Percentiles rank a stretch among this genome's conserved stretches.
Conservation (phyloP, 148 eudicot species). For the Silene uniflora region DNA sequence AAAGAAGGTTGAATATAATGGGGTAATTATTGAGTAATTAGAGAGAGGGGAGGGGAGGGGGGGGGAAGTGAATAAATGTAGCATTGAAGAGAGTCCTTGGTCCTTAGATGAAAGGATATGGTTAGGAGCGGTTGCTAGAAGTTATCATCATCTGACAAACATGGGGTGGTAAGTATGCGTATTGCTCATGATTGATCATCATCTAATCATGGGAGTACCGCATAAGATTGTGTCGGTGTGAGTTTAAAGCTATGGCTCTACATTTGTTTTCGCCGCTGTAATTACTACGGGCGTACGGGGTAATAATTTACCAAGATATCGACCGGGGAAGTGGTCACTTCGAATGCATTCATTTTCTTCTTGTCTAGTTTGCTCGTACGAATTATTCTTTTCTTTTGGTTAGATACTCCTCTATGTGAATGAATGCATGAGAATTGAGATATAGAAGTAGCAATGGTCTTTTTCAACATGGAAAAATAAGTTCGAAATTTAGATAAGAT, state of each 20-base stretch:
- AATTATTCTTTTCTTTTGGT: no score
- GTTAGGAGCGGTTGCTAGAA: conserved; percentile 3
- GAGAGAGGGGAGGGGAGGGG: neutral
- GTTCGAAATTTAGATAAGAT: no score
- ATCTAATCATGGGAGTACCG: neutral
- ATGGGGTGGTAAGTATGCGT: neutral
- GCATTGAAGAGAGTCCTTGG: neutral
- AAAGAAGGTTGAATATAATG: no score
- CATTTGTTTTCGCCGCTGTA: neutral
- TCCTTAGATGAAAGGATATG: neutral
- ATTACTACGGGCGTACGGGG: neutral
- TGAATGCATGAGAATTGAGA: no score
- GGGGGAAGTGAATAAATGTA: neutral
- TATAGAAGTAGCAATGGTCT: no score
- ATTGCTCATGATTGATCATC: neutral
- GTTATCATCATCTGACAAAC: neutral
- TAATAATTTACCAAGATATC: neutral
- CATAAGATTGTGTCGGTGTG: neutral
- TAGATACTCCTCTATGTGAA: no score
- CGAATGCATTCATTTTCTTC: neutral
- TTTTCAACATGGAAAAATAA: no score
- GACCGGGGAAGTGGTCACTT: neutral
- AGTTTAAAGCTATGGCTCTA: neutral
- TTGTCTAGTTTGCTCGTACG: no score
- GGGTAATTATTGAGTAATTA: neutral